Evolutionary conservation across 768 basidiomycete genomes (phyloP), one percentile per base, ranked within the genome.

Genomic region (Hericium coralloides): DNA sequence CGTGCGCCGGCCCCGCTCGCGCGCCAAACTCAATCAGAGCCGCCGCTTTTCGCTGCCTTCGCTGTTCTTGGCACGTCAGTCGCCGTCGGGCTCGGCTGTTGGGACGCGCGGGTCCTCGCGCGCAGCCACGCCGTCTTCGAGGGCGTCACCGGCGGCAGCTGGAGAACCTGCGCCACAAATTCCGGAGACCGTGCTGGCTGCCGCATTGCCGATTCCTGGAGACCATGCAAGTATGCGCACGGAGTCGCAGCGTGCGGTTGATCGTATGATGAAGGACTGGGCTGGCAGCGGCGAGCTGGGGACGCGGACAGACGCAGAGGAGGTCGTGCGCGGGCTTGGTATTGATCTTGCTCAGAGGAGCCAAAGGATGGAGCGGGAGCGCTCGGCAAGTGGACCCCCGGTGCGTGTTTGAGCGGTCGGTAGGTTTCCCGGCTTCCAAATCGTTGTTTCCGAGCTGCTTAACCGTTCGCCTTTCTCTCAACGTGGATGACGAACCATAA

Each of bases 31-130:
- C n/a, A 50, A 12, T 20, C n/a, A 26, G 26, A 17, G 52, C 12
- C 58, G 43, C 54, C 60, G 60, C 3, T 57, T 61, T 36, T 61
- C 60, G 22, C 48, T 61, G 23, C 59, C 60, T 48, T 57, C 60
- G 4, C 59, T 61, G 20, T 56, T 60, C 43, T 43, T 39, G 31
- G 10, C 59, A 39, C 59, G 60, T 18, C 20, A 41, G 25, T 38
- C 55, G 22, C 38, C 31, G 10, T 18, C 31, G 15, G 36, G 31
- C 3, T 52, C 52, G 3, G 25, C 52, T 5, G 4, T 52, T 3
- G 43, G 43, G 10, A 45, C 20, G 12, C n/a, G 17, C 2, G 43
- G 52, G 17, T 37, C n/a, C 52, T 38, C 37, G 25, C 12, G 12
- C 22, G 49, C n/a, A 17, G n/a, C 38, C 52, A 20, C 31, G 38